Conservation (phyloP, 2,329 filamentous ascomycete genomes). For the Pseudocercospora fuligena region DNA sequence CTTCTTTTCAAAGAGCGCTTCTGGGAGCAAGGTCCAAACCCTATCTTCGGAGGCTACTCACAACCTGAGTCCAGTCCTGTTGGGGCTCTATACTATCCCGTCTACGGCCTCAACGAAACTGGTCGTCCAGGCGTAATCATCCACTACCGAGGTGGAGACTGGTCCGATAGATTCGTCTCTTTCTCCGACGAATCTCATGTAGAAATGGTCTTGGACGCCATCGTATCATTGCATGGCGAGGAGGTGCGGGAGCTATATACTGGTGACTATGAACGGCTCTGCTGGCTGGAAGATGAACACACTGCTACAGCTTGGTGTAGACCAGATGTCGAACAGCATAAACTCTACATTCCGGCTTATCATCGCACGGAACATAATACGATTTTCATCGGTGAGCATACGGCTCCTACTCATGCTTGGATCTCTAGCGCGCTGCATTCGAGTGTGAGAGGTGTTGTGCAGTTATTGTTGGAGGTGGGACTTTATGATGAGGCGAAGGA, state of each 20-base stretch:
- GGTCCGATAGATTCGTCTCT: conserved; percentile 31
- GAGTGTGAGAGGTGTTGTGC: conserved; percentile 65
- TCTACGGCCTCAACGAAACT: conserved; percentile 66
- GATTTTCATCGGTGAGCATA: conserved; percentile 66
- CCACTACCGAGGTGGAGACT: conserved; percentile 23
- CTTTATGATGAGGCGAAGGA: conserved; percentile 70
- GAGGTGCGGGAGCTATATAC: conserved; percentile 61
- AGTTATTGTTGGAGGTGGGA: conserved; percentile 65
- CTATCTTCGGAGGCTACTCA: conserved; percentile 67
- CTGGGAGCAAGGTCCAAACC: conserved; percentile 56
- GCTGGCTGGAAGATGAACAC: conserved; percentile 25
- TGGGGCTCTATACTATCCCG: conserved; percentile 67
- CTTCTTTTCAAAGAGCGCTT: conserved; percentile 69
- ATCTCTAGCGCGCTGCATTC: conserved; percentile 69
- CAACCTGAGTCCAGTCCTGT: conserved; percentile 64
- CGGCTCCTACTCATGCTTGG: conserved; percentile 71
- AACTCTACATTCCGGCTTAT: conserved; percentile 71
- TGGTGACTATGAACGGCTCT: conserved; percentile 21
- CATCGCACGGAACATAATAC: conserved; percentile 69
- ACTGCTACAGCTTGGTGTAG: conserved; percentile 55
- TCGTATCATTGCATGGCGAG: conserved; percentile 67
- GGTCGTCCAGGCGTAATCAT: conserved; percentile 60
- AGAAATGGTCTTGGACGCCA: conserved; percentile 64
- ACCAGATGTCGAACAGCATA: conserved; percentile 65
- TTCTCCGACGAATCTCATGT: conserved; percentile 64